Evolutionary conservation across 306 rosid genomes (phyloP).

Genomic region (Clitoria ternatea): DNA sequence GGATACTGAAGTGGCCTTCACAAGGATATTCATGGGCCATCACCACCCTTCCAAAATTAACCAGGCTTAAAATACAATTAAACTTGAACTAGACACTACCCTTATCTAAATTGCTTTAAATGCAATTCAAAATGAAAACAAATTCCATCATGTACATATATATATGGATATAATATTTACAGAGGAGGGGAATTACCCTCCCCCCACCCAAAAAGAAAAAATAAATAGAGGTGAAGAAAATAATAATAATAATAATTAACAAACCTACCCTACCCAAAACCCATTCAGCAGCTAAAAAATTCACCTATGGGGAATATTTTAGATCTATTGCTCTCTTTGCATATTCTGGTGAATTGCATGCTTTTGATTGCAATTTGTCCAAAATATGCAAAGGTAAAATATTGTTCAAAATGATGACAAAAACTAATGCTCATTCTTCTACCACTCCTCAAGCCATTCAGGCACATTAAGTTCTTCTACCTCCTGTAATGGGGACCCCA

Average conservation of each 20-base stretch:
- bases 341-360: constrained; percentile 18
- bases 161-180: constrained; percentile 42
- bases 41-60: not conserved
- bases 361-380: constrained; percentile 23
- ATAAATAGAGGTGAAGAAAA: constrained; percentile 24
- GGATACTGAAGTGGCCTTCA: too few species aligned
- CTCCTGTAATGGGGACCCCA: constrained; percentile 43
- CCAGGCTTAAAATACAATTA: not conserved
- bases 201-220: constrained; percentile 12
- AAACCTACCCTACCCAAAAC: constrained; percentile 42
- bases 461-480: constrained; percentile 55
- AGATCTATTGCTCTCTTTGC: constrained; percentile 15
- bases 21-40: too few species aligned
- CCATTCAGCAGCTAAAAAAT: constrained; percentile 34
- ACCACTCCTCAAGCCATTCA: constrained; percentile 95
- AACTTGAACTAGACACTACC: not conserved
- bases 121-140: constrained; percentile 25
- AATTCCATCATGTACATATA: constrained; percentile 39
- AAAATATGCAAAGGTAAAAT: constrained; percentile 14
- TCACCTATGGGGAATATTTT: constrained; percentile 29
- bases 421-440: constrained; percentile 30
- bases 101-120: constrained; percentile 3
- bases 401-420: constrained; percentile 22
- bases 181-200: constrained; percentile 27
- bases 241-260: too few species aligned